Base-by-base conservation (phyloP, 768 basidiomycete species). In the Boletus rubropictus region DNA sequence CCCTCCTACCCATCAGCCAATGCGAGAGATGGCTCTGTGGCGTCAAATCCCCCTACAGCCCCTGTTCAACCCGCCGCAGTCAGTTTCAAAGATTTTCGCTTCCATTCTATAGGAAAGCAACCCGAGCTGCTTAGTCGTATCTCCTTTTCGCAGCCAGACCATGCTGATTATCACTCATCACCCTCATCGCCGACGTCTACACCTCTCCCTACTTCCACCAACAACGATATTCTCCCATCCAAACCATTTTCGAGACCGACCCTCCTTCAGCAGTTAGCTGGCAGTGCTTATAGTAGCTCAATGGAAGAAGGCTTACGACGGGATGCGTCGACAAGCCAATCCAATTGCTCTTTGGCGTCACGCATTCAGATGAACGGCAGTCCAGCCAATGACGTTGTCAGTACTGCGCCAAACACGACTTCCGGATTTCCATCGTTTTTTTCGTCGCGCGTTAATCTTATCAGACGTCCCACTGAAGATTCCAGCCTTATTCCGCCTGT, bases 81-180 rank as follows among this genome's bases (percentile, higher is more conserved):
- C 20, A 52, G 52, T 35, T 72, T 79, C 46, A 52, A 69, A n/a
- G 58, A 66, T 44, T 71, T 82, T 57, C 68, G 65, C 22, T 84
- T 82, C 58, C 61, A 53, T 10, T 72, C 62, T 4, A 84, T 84
- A 33, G 81, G 81, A 24, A 72, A 77, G 55, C 62, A 67, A 49
- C 80, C 81, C 0, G 63, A 68, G 12, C 65, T 84, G 17, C 68
- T 83, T 22, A 72, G 69, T 50, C 77, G 82, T 20, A 66, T 83
- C 29, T 70, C 75, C 27, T 58, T 60, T 32, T 57, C 66, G 3
- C 58, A 65, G 35, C 57, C 66, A 20, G 61, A 62, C 35, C 38
- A 52, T 5, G 31, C 18, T 2, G 39, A 44, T 5, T 67, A 69
- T 43, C 61, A 58, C 44, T 63, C 64, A 0, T 55, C 60, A 7